Evolutionary conservation across 768 basidiomycete genomes (phyloP).

Genomic region (Sporobolomyces phaffii): DNA sequence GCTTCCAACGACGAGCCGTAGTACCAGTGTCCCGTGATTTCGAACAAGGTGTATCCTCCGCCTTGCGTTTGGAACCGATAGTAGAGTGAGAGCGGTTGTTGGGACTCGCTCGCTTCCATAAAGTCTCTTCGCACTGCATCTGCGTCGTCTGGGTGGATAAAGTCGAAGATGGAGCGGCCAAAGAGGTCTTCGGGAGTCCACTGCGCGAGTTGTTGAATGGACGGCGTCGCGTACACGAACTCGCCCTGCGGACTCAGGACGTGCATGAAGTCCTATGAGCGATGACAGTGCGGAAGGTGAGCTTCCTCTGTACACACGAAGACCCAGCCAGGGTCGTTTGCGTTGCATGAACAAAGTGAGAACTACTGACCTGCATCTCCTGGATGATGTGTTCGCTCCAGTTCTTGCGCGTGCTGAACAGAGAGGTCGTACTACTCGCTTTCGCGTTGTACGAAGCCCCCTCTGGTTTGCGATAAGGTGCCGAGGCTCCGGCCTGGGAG

Average conservation of each 20-base stretch:
- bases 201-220: conserved; percentile 70
- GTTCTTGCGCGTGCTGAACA: conserved; percentile 42
- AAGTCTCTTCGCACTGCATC: conserved; percentile 82
- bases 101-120: conserved; percentile 49
- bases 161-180: conserved; percentile 69
- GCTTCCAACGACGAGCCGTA: conserved; percentile 6
- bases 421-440: conserved; percentile 35
- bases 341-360: too few relatives aligned
- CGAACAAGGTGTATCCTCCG: conserved; percentile 31
- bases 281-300: too few relatives aligned
- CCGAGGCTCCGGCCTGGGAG: background rate
- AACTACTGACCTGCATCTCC: conserved; percentile 36
- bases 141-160: conserved; percentile 80
- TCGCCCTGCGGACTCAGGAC: conserved; percentile 84
- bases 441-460: conserved; percentile 29
- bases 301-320: too few relatives aligned
- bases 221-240: conserved; percentile 84
- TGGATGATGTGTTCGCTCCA: conserved; percentile 41
- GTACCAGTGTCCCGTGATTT: conserved; percentile 39
- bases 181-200: conserved; percentile 81
- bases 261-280: conserved; percentile 68
- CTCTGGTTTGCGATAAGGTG: conserved; percentile 20
- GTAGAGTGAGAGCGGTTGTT: conserved; percentile 37
- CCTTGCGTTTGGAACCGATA: conserved; percentile 37
- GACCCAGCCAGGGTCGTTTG: too few relatives aligned